Conservation (phyloP, 768 basidiomycete species). For the Dacryopinax primogenitus region DNA sequence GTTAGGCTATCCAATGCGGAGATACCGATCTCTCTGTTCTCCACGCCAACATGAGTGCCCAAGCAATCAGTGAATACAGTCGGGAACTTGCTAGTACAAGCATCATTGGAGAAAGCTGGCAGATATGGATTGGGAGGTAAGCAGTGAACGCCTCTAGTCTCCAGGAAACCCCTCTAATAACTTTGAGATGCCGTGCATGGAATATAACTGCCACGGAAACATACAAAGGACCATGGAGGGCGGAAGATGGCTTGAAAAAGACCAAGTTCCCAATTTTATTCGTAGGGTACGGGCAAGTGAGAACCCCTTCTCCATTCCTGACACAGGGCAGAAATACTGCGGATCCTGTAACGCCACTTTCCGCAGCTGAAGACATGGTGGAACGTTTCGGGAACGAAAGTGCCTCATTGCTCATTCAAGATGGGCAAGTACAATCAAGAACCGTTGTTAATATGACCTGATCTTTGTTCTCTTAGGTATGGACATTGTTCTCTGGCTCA, state of each 20-base stretch:
- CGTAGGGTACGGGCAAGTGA: not conserved
- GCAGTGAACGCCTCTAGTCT: not conserved
- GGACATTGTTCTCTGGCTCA: slow-evolving; percentile 2
- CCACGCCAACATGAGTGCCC: not conserved
- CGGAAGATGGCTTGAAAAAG: not conserved
- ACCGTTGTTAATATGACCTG: not conserved
- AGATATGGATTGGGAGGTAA: not conserved
- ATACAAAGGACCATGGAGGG: not conserved
- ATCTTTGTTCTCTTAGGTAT: not conserved
- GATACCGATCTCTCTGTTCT: not conserved
- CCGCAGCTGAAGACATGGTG: not conserved
- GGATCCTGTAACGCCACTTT: not conserved
- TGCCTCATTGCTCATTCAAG: not conserved
- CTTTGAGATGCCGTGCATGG: not conserved
- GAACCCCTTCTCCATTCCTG: not conserved
- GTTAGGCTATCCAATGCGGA: slow-evolving; percentile 2
- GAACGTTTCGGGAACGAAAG: not conserved
- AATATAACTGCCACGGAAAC: not conserved
- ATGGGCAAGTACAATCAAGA: not conserved
- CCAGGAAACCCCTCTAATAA: not conserved
- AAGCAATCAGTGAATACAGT: not conserved
- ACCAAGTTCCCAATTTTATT: not conserved
- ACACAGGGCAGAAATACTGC: not conserved
- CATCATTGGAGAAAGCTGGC: not conserved
- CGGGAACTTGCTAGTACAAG: not conserved